phyloP scores from a whole-genome alignment of 352 stramenopile genomes.

The Poterioochromonas sp. region DNA sequence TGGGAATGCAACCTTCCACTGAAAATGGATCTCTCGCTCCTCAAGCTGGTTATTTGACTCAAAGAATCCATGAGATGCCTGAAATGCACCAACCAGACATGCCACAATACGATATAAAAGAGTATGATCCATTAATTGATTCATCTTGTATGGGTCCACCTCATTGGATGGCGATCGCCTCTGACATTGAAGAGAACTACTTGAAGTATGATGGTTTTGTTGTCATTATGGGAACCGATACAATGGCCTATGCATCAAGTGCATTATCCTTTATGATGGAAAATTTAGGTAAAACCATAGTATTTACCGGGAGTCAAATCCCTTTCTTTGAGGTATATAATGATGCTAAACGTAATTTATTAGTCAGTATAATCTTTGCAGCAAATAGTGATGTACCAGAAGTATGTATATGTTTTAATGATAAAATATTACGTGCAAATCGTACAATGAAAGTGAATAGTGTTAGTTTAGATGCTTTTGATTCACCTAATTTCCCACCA shows the following conservation, averaged over 20 bases:
- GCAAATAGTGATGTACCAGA: slow-evolving; percentile 48
- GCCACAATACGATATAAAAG: slow-evolving; percentile 40
- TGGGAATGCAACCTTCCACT: slow-evolving; percentile 63
- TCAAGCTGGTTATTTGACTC: slow-evolving; percentile 68
- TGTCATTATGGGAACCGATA: slow-evolving; percentile 91
- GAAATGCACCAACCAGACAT: slow-evolving; percentile 32
- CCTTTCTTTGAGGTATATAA: slow-evolving; percentile 88
- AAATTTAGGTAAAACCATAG: slow-evolving; percentile 85
- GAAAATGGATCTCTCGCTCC: slow-evolving; percentile 63
- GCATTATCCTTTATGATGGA: slow-evolving; percentile 94
- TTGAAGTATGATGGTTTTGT: slow-evolving; percentile 92
- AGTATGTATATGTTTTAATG: slow-evolving; percentile 88
- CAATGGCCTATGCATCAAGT: slow-evolving; percentile 90
- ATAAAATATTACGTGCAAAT: slow-evolving; percentile 86
- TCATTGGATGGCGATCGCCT: slow-evolving; percentile 82
- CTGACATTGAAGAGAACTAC: slow-evolving; percentile 84
- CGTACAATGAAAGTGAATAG: slow-evolving; percentile 89
- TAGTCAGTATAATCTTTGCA: slow-evolving; percentile 73
- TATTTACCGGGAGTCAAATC: slow-evolving; percentile 90
- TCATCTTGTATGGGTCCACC: slow-evolving; percentile 61
- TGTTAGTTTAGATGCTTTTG: slow-evolving; percentile 81
- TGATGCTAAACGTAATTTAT: slow-evolving; percentile 87
- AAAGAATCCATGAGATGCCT: slow-evolving; percentile 50
- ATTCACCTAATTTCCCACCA: slow-evolving; percentile 86
- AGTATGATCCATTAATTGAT: slow-evolving; percentile 66